Evolutionary conservation across 495 filamentous ascomycete species (phyloP), one percentile per base, ranked within the genome.

Genomic region (Aspergillus hancockii): DNA sequence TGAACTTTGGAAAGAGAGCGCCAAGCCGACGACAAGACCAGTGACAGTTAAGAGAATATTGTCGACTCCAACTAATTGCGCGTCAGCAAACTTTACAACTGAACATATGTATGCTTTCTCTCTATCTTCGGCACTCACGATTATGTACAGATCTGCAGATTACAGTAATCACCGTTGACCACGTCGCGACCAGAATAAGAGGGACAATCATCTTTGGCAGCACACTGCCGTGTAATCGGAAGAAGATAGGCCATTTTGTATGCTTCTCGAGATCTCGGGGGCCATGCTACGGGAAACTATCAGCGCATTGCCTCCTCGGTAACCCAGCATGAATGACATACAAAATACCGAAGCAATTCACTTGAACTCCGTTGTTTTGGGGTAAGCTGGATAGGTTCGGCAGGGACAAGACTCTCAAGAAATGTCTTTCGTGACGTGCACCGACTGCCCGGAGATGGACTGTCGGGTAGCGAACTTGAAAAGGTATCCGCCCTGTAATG

Each of bases 11-110:
- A 96, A 94, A 25, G 88, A 91, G 61, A 96, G 76, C 0, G 89
- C 83, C 67, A 95, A 72, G 79, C 88, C 89, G 63, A 96, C 90
- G 60, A 95, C 90, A 79, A 96, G 94, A 87, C 91, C 91, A 30
- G 90, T 84, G 13, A 95, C 87, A 12, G 90, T 95, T 31, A 96
- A 81, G 9, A 96, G 79, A 55, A 92, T 80, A 23, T 80, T 84
- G 60, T 83, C 80, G 23, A 94, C 85, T 21, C 81, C 81, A 23
- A 79, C 76, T 79, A 52, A 45, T 25, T 19, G 16, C 55, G 18
- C 45, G 59, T 57, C 18, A 52, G 43, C 40, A 43, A 1, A 54
- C 45, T 25, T 31, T 3, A 50, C 21, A 34, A 8, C 43, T 21
- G 0, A 9, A 22, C 38, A 61, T 18, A 19, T 5, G 36, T 8